Conservation (phyloP, 176 grass and related monocot species). For the Microstegium vimineum region DNA sequence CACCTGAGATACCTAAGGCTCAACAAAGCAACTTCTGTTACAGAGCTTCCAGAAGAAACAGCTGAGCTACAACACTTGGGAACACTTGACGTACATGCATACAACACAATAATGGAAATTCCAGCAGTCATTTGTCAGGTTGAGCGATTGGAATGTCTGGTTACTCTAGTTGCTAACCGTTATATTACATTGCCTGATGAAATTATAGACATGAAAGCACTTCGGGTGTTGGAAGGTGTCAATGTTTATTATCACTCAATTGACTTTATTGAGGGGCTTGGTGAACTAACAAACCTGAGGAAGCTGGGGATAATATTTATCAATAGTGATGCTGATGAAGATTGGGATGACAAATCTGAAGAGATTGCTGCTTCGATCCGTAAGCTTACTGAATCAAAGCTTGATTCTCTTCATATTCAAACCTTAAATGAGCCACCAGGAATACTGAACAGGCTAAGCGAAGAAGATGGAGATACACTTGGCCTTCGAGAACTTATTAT, state of each 20-base stretch:
- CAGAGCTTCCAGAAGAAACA: background rate
- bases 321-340: background rate
- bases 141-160: background rate
- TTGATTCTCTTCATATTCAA: background rate
- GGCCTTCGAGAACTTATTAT: background rate
- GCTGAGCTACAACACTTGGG: background rate
- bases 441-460: background rate
- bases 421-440: background rate
- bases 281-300: background rate
- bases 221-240: background rate
- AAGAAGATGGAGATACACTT: background rate
- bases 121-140: background rate
- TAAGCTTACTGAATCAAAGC: background rate
- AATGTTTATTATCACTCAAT: background rate
- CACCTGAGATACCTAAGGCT: background rate
- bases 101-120: background rate
- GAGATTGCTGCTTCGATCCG: background rate
- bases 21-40: background rate
- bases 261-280: background rate
- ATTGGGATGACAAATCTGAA: background rate
- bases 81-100: background rate
- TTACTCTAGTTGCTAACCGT: background rate
- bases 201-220: background rate
- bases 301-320: background rate
- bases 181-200: background rate